Base-by-base conservation (phyloP, 164 flowering plant species). In the Aristolochia fimbriata region DNA sequence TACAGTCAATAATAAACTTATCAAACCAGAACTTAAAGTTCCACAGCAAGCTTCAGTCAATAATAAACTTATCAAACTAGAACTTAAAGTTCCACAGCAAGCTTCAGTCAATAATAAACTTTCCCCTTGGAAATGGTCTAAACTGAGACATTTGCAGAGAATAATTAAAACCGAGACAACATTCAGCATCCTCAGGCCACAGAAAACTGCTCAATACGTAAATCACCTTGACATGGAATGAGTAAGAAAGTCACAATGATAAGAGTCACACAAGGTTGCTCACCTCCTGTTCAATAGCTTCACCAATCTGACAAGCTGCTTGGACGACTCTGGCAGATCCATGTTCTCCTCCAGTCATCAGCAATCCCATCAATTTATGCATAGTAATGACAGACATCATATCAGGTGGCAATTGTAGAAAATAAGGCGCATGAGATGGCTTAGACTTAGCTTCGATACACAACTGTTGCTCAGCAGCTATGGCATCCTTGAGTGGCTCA, bases 281-380 rank as follows among this genome's bases (percentile, higher is more conserved):
- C 11, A 91, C 99, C 96, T 94, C 99, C 23, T 94, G 93, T 62
- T 94, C 97, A 62, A 94, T 78, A 58, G 95, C 93, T 52, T 94
- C 96, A 23, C 99, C 99, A 49, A 94, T 76, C 5, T 48, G 31
- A 55, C 83, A 78, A 60, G 96, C 85, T 57, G 96, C 99, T 21
- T 74, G 84, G 43, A 91, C 89, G n/a, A 88, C 88, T 65, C 84
- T 77, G 17, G 81, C 71, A 63, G 65, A 31, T n/a, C 95, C 96
- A 69, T 81, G 73, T n/a, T 73, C 88, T 3, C 75, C 68, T 4
- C 83, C 86, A 0, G 83, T 74, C 99, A 94, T 94, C 82, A 94
- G 52, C 76, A 91, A 60, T 15, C 71, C 95, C 87, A 83, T 76
- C 77, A 91, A 65, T 76, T 91, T 91, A 71, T 94, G 99, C 99